Base-by-base conservation (phyloP, 73 alveolate species). In the Urostyla sp. region DNA sequence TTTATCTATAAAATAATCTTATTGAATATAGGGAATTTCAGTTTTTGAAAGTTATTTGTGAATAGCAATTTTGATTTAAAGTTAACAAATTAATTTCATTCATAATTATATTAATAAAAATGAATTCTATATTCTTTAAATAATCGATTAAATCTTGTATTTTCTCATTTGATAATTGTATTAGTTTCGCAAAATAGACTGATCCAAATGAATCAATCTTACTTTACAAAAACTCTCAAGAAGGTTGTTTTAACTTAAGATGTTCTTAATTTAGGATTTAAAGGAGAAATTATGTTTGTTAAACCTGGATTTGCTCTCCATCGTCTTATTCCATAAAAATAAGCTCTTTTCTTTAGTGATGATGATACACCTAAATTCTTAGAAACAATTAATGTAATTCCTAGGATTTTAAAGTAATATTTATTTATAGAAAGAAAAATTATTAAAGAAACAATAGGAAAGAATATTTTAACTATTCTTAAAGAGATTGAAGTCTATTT, bases 281-380 rank as follows among this genome's bases (percentile, higher is more conserved):
- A 26, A 58, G 87, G 87, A 1, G 87, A 74, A 55, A 16, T 34
- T 26, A 48, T 44, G 0, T 74, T 74, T 27, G 87, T 74, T 2
- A 74, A 74, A 18, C 87, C 87, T 7, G 87, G 87, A 13, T 57
- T 16, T 35, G 87, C 87, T 28, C 16, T 34, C 24, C 53, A 74
- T 55, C 4, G 30, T 16, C 23, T 74, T 1, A 40, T 74, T 2
- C 87, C 87, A 7, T 16, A 74, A n/a, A 18, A 20, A 15, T 16
- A 16, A 50, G 87, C 87, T 56, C 58, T 74, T 15, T n/a, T 57
- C 35, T 56, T 60, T 31, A 74, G 78, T 18, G 87, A 74, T 38
- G 78, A 75, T 5, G 73, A 6, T 16, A 32, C 32, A 15, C 34
- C 3, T 13, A 21, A 51, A 32, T 43, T 74, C n/a, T n/a, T n/a